Evolutionary conservation across 441 rosid genomes (phyloP), one percentile per base, ranked within the genome.

Genomic region (Arabidopsis hybrid): DNA sequence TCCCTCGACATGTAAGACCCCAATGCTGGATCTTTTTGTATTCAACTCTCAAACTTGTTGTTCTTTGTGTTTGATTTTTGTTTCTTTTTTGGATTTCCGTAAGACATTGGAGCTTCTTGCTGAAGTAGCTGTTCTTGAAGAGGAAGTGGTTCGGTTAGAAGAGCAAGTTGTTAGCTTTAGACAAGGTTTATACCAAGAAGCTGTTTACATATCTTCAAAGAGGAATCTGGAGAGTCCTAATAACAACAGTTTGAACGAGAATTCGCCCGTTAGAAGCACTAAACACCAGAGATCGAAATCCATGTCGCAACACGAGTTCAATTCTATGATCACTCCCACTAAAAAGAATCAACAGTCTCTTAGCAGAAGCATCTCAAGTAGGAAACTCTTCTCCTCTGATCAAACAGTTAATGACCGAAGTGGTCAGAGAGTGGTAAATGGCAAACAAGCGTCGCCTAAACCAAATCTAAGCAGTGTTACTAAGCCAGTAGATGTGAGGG

Each of bases 101-200:
- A 52, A 93, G 98, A 90, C 90, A 78, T 71, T 93, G 74, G 95
- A 91, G 88, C 89, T 93, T 57, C 87, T 93, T 61, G 98, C 98
- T 70, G 98, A 93, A 83, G 98, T 93, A 65, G 97, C 98, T 69
- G 92, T 91, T 49, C 78, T 93, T 77, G 98, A 93, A 78, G 98
- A 93, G 76, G 98, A 93, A 77, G 92, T 93, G 5, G 95, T 89
- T 71, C 83, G 98, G 69, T 93, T 93, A 26, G 98, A 93, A 81
- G 98, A 93, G 58, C 89, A 90, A 81, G 90, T 91, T 52, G 96
- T 93, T 40, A 87, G 83, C 78, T 93, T 93, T 61, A 86, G 96
- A 75, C 97, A 88, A 82, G 93, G 92, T 60, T 82, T 93, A 13
- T 91, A 91, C 82, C 89, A 87, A 75, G 96, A 93, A 83, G 94